Conservation (phyloP, 345 rosid species). For the Gossypium stocksii region DNA sequence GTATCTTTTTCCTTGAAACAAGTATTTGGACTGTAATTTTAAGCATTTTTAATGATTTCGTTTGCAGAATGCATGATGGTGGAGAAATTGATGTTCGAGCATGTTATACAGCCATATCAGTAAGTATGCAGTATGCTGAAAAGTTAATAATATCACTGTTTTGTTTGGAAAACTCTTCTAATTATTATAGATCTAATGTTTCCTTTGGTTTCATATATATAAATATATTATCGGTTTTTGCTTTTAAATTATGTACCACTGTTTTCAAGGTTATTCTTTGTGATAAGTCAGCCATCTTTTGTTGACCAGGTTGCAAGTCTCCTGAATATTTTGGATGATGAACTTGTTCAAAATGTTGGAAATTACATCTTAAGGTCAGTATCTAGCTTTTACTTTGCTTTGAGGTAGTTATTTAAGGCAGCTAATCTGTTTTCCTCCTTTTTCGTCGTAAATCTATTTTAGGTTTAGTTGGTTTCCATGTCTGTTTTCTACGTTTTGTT, state of each 20-base stretch:
- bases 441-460: not conserved
- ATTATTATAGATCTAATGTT: not conserved
- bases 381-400: not conserved
- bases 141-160: conserved; percentile 3
- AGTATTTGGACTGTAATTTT: not conserved
- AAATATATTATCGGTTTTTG: not conserved
- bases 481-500: not conserved
- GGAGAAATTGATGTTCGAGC: conserved; percentile 98
- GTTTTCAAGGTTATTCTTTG: not conserved
- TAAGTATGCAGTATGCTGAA: conserved; percentile 29
- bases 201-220: not conserved
- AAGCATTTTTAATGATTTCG: not conserved
- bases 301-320: conserved; percentile 70
- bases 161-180: not conserved
- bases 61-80: conserved; percentile 80
- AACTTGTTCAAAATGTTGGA: conserved; percentile 65
- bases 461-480: not conserved
- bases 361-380: conserved; percentile 82
- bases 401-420: not conserved
- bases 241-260: not conserved
- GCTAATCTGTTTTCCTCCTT: not conserved
- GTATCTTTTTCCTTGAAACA: conserved; percentile 4
- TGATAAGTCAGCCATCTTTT: conserved; percentile 6
- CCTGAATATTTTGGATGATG: conserved; percentile 75
- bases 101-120: conserved; percentile 92